A percentile compares a stretch with the other conserved stretches of the same genome.
Conservation (phyloP, 1,284 basidiomycete species). For the Ustilago loliicola region DNA sequence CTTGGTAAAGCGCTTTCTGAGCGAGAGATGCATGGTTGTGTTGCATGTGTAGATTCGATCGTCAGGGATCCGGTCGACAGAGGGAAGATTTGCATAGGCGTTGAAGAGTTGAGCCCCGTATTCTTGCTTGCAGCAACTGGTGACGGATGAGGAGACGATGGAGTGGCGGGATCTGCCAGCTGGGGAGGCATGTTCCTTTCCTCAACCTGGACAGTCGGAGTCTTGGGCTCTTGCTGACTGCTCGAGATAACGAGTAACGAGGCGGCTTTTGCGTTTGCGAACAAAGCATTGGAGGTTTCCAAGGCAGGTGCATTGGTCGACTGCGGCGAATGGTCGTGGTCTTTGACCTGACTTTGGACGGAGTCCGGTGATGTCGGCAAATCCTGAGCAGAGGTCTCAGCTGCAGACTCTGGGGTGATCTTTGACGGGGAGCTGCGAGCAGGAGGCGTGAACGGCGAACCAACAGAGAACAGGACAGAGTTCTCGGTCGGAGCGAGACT, state of each 20-base stretch:
- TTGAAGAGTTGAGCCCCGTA: neutral
- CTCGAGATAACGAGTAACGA: too few relatives aligned
- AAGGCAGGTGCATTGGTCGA: too few relatives aligned
- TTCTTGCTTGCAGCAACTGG: neutral
- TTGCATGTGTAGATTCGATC: neutral
- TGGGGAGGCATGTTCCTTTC: neutral
- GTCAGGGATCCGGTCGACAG: neutral
- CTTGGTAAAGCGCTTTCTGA: neutral
- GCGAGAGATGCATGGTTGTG: neutral
- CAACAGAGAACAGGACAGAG: slow-evolving; percentile 3
- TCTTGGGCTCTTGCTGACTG: too few relatives aligned
- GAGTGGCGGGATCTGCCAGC: too few relatives aligned
- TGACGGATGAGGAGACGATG: too few relatives aligned
- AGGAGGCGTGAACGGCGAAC: neutral
- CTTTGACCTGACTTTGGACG: neutral
- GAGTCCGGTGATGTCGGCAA: neutral
- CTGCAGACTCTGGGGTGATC: neutral
- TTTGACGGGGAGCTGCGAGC: neutral
- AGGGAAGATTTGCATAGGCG: neutral
- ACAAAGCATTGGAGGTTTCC: too few relatives aligned
- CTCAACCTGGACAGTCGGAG: too few relatives aligned
- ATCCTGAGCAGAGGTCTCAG: neutral
- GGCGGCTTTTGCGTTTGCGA: too few relatives aligned
- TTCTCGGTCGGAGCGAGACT: neutral
- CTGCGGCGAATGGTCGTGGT: too few relatives aligned